Percentiles rank a stretch among this genome's conserved stretches.
These are phyloP conservation scores for Phytomonas francai DNA, from an alignment of 208 protist genomes.

Conservation along the genomic window DNA sequence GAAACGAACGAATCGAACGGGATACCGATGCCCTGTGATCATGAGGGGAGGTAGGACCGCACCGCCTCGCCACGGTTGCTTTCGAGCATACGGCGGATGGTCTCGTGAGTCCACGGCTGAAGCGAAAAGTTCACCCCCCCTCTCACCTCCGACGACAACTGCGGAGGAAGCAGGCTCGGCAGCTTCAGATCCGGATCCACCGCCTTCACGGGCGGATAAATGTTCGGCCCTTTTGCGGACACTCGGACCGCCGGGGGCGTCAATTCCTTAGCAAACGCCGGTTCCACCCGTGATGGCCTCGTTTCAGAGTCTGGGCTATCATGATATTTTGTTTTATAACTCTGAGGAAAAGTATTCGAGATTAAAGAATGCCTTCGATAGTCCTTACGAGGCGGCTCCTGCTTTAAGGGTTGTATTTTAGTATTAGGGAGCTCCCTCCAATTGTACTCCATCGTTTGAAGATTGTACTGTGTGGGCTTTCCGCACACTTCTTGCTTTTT, in stretches of 20 bases:
- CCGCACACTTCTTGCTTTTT: constrained; percentile 55
- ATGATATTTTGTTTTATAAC: background rate
- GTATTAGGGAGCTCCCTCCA: constrained; percentile 60
- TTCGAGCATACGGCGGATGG: constrained; percentile 25
- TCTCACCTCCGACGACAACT: too few species aligned
- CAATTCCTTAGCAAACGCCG: too few species aligned
- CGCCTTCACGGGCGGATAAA: too few species aligned
- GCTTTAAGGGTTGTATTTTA: constrained; percentile 20
- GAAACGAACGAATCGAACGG: too few species aligned
- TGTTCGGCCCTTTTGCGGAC: too few species aligned
- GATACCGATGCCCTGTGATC: too few species aligned
- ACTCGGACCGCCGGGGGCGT: too few species aligned
- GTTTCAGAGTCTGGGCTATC: background rate
- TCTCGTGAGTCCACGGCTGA: constrained; percentile 55
- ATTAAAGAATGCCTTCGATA: background rate
- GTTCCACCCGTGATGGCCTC: background rate
- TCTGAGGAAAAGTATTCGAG: background rate
- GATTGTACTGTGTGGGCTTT: constrained; percentile 75
- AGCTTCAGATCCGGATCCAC: too few species aligned
- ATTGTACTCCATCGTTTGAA: constrained; percentile 67
- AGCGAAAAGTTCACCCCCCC: too few species aligned
- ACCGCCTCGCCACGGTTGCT: constrained; percentile 44
- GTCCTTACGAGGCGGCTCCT: constrained; percentile 16
- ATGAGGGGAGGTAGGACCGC: constrained; percentile 27
- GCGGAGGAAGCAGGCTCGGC: too few species aligned